Percentiles rank a stretch among this genome's conserved stretches.
These are phyloP conservation scores for Lipomyces kockii DNA, from an alignment of 805 yeast genomes.

Conservation along the genomic window DNA sequence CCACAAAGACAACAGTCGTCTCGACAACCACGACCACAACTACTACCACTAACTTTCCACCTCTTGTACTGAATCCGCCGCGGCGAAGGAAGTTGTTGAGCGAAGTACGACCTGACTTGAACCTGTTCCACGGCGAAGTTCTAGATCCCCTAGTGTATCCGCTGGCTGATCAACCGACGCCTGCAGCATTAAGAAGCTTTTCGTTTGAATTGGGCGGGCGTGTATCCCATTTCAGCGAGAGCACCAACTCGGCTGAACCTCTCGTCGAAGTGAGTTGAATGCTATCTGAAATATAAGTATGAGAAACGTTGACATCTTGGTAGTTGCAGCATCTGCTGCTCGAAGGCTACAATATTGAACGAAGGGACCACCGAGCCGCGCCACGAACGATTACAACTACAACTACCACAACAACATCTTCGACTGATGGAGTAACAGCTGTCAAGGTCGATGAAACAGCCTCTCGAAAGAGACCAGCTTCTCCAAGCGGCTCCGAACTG, in stretches of 20 bases:
- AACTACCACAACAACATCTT: conserved; percentile 9
- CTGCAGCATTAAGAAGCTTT: conserved; percentile 43
- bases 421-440: not conserved
- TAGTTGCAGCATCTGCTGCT: not conserved
- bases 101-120: not conserved
- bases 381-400: conserved; percentile 8
- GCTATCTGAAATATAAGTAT: not conserved
- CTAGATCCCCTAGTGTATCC: conserved; percentile 40
- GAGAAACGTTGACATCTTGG: not conserved
- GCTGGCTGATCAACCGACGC: conserved; percentile 44
- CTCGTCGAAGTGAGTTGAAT: conserved; percentile 17
- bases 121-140: conserved; percentile 3
- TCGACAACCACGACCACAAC: conserved; percentile 38
- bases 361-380: not conserved
- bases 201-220: conserved; percentile 41
- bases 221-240: conserved; percentile 41
- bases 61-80: conserved; percentile 29
- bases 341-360: not conserved
- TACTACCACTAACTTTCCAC: conserved; percentile 36
- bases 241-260: conserved; percentile 14
- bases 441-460: not conserved
- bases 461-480: not conserved
- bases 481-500: not conserved
- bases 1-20: conserved; percentile 36
- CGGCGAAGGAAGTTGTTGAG: not conserved